Base-by-base conservation (phyloP, 805 yeast species). In the Starmerella floricola region DNA sequence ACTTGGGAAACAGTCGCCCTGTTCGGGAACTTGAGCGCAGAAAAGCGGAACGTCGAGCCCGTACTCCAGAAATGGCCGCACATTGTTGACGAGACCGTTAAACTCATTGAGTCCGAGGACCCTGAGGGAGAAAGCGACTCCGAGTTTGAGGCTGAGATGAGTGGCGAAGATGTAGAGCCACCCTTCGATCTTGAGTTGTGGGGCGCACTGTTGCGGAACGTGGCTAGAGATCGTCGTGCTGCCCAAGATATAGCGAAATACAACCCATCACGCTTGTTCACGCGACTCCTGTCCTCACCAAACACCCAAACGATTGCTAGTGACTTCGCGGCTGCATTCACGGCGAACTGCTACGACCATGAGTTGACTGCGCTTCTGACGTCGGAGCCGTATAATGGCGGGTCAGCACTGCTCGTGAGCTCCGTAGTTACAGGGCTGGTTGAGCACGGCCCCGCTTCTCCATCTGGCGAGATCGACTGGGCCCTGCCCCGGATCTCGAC, bases 1-100 rank as follows among this genome's bases (percentile, higher is more conserved):
- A 47, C 44, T 2, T 47, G 51, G 51, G 51, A 47, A 27, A 42
- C 46, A 1, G 46, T 47, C 11, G 39, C 43, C 8, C 15, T 49
- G 23, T 40, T 47, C 10, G 42, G 36, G 11, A 49, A 49, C 27
- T 37, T 49, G 6, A 47, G 49, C 8, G 47, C 45, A 8, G 37
- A 30, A 13, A 8, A 15, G 31, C 38, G 18, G 6, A 37, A 44
- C 24, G 18, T 47, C 11, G 40, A 29, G 8, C 26, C 24, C 3
- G 42, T 35, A 4, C 31, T 44, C 20, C 39, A 31, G n/a, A 18
- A 36, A 16, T 49, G 50, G 49, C 52, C 52, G 8, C 12, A 42
- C 21, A 13, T 42, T 1, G 42, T 49, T 6, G 35, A 35, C 11
- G n/a, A 33, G 12, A 42, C 45, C 4, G 15, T 45, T n/a, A 30